These are phyloP conservation scores for Botrytis medusae DNA, from an alignment of 2,329 filamentous ascomycete genomes.

Conservation along the genomic window DNA sequence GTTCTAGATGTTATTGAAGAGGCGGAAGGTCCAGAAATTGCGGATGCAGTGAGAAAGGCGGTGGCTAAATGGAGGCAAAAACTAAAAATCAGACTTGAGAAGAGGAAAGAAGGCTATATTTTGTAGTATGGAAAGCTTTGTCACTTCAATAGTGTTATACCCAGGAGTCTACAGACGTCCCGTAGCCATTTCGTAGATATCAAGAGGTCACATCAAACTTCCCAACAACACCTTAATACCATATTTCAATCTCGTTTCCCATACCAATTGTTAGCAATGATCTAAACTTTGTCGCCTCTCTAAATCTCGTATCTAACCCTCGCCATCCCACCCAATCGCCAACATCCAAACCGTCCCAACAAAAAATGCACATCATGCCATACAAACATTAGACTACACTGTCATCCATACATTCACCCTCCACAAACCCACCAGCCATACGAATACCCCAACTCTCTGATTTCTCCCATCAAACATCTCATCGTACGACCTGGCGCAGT, in stretches of 20 bases:
- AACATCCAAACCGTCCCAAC: background rate
- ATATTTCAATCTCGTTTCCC: background rate
- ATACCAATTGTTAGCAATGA: background rate
- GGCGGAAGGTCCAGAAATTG: conserved; percentile 35
- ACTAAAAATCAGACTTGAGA: background rate
- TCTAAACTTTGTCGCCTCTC: background rate
- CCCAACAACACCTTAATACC: background rate
- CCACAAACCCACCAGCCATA: background rate
- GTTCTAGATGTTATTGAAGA: conserved; percentile 28
- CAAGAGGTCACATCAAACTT: background rate
- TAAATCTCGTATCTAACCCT: background rate
- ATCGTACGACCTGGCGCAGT: conserved; percentile 3
- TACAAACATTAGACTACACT: background rate
- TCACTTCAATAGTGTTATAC: background rate
- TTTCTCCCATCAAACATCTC: background rate
- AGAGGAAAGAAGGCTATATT: background rate
- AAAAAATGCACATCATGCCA: background rate
- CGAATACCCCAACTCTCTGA: background rate
- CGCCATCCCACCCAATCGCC: background rate
- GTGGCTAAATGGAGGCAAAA: conserved; percentile 27
- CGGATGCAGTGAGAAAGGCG: conserved; percentile 27
- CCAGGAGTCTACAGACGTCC: background rate
- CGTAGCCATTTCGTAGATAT: background rate
- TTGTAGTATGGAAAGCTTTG: background rate
- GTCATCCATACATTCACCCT: background rate